phyloP scores from a whole-genome alignment of 345 rosid genomes.

The Reutealis trisperma region DNA sequence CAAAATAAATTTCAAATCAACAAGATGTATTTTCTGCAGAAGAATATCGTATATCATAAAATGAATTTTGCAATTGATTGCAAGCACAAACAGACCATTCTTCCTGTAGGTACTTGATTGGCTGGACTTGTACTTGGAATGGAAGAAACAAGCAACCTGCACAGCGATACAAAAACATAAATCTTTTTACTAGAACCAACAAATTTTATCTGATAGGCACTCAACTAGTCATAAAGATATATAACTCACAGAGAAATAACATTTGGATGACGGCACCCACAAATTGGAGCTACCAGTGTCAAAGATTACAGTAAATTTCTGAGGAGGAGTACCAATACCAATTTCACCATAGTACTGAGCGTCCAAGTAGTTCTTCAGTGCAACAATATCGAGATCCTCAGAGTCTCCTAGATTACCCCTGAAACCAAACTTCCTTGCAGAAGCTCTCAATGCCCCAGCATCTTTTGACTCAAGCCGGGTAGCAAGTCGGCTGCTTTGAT shows the following conservation, averaged over 20 bases:
- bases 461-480: slow-evolving; percentile 16
- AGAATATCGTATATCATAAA: background rate
- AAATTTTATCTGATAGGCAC: background rate
- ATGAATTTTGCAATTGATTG: background rate
- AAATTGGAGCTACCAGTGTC: slow-evolving; percentile 45
- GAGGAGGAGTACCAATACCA: slow-evolving; percentile 41
- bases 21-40: too few species aligned
- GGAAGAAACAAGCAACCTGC: slow-evolving; percentile 35
- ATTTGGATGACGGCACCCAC: slow-evolving; percentile 45
- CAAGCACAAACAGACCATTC: slow-evolving; percentile 26
- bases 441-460: slow-evolving; percentile 10
- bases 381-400: slow-evolving; percentile 33
- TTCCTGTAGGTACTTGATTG: slow-evolving; percentile 38
- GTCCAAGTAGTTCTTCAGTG: slow-evolving; percentile 35
- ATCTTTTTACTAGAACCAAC: background rate
- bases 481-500: slow-evolving; percentile 20
- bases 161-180: background rate
- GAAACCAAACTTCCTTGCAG: slow-evolving; percentile 13
- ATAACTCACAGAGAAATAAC: slow-evolving; percentile 26
- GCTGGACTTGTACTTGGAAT: slow-evolving; percentile 36
- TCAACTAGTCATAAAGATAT: background rate
- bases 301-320: slow-evolving; percentile 39
- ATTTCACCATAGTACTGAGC: slow-evolving; percentile 41
- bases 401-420: slow-evolving; percentile 17
- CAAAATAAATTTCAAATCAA: background rate